phyloP scores from a whole-genome alignment of 2,329 filamentous ascomycete genomes.

The Sclerotinia nivalis region DNA sequence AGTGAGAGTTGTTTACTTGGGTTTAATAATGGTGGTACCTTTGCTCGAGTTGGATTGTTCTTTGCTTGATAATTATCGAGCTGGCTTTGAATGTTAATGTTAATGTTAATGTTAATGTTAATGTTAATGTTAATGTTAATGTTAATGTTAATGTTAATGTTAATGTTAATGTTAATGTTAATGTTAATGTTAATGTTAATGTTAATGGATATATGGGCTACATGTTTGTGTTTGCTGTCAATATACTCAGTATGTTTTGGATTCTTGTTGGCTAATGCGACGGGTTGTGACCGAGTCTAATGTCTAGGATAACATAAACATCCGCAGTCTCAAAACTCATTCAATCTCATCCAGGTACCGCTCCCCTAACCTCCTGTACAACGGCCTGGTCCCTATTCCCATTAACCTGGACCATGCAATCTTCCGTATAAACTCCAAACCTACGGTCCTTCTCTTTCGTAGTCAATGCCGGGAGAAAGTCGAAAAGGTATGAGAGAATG shows the following conservation, averaged over 20 bases:
- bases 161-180: neutral
- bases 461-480: constrained; percentile 69
- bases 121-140: neutral
- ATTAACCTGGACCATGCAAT: constrained; percentile 7
- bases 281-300: neutral
- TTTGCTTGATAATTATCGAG: neutral
- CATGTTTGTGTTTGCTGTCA: neutral
- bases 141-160: neutral
- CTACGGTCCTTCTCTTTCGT: constrained; percentile 19
- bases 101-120: neutral
- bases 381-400: neutral
- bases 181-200: neutral
- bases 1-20: neutral
- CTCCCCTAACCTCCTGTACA: neutral
- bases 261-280: neutral
- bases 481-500: constrained; percentile 79
- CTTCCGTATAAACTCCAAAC: constrained; percentile 14
- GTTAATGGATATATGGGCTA: neutral
- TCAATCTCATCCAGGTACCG: neutral
- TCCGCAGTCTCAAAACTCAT: neutral
- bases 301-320: neutral
- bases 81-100: neutral
- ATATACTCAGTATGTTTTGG: neutral
- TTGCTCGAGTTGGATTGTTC: neutral
- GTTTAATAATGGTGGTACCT: neutral